phyloP scores from a whole-genome alignment of 345 rosid species.

The Hibiscus mutabilis region DNA sequence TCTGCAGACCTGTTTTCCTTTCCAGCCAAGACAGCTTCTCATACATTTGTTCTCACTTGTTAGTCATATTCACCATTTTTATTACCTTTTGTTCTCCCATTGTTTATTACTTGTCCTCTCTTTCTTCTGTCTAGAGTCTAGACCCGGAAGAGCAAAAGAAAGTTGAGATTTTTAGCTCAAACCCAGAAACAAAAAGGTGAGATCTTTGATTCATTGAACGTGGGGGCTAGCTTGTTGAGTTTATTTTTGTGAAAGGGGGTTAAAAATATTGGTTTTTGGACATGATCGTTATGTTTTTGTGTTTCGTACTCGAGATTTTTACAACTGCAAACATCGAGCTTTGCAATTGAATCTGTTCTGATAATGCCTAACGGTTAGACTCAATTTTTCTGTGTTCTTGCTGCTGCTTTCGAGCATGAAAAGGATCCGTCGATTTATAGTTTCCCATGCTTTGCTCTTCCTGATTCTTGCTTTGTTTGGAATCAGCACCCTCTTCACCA shows the following conservation, averaged over 20 bases:
- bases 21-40: constrained; percentile 36
- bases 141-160: not conserved
- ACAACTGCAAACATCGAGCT: not conserved
- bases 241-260: no score
- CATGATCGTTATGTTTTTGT: constrained; percentile 21
- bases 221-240: not conserved
- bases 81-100: constrained; percentile 11
- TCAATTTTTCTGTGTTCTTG: constrained; percentile 15
- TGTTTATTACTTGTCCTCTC: not conserved
- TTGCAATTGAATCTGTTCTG: constrained; percentile 19
- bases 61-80: constrained; percentile 20
- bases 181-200: constrained; percentile 23
- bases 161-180: constrained; percentile 22
- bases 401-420: constrained; percentile 51
- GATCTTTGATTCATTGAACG: constrained; percentile 30
- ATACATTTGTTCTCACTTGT: constrained; percentile 10
- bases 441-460: constrained; percentile 13
- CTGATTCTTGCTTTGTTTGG: constrained; percentile 31
- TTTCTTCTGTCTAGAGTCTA: constrained; percentile 4
- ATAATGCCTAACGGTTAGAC: constrained; percentile 69
- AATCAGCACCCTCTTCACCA: constrained; percentile 23
- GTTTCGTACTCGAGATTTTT: constrained; percentile 4
- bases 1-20: constrained; percentile 43
- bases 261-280: constrained; percentile 27
- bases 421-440: constrained; percentile 30